Base-by-base conservation (phyloP, 495 filamentous ascomycete species). In the Penicillium odoratum region DNA sequence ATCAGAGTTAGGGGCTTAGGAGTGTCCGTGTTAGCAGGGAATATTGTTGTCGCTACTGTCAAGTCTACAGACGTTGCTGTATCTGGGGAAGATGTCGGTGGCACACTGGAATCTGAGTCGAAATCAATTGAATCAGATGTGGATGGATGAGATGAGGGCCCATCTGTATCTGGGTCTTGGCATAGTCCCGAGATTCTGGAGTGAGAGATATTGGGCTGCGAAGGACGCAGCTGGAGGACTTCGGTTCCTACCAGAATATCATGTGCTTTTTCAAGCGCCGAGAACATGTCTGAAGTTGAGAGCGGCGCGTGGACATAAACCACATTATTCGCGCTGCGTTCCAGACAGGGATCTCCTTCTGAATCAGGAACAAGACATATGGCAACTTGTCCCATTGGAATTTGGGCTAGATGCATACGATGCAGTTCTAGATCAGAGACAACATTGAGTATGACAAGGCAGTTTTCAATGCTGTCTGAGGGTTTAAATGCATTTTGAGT, bases 301-400 rank as follows among this genome's bases (percentile, higher is more conserved):
- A 47, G 10, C 11, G 44, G 44, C 9, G 8, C 44, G 3, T 13
- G 5, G 10, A 6, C 44, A 47, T 47, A 47, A 25, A 47, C 18
- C 5, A 57, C 38, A 33, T 63, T 57, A 4, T 51, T 34, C 7
- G 30, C 29, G 1, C 31, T 46, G 6, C 33, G 13, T 38, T 57
- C 48, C 34, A 53, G 21, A 29, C 3, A 8, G 13, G 30, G 0
- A 1, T 28, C 16, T 4, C 11, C 26, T 7, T 53, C 43, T 26
- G 42, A 53, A 7, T 4, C 31, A 11, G 54, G 57, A 13, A 64
- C 40, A 42, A 64, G 54, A 43, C 61, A 64, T 9, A 64, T 60
- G 4, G 45, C 57, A 8, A 64, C 58, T 57, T 50, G 44, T 5
- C 46, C 54, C 0, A 45, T n/a, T 5, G 54, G 46, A 25, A 60